Evolutionary conservation across 768 basidiomycete species (phyloP).

Genomic region (Panaeolus papilionaceus): DNA sequence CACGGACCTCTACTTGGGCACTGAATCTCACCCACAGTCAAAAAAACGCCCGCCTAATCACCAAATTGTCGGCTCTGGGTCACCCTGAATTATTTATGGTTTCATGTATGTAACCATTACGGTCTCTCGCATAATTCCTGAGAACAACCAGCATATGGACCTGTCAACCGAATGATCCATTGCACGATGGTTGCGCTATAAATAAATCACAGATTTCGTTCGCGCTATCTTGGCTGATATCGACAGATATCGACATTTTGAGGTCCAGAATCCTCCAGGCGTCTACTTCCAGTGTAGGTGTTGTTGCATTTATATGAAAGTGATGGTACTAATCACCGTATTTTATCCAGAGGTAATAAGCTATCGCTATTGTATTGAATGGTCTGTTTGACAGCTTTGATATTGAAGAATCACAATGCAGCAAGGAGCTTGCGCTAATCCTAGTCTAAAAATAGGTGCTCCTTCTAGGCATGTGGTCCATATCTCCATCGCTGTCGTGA

Average conservation of each 20-base stretch:
- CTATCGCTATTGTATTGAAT: neutral
- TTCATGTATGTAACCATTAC: neutral
- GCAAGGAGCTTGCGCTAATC: neutral
- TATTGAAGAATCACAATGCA: neutral
- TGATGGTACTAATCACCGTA: neutral
- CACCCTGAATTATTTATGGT: neutral
- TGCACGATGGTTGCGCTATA: neutral
- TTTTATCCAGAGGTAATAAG: neutral
- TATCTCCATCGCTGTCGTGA: neutral
- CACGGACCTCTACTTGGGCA: neutral
- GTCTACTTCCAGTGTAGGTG: neutral
- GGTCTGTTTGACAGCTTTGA: neutral
- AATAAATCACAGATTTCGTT: neutral
- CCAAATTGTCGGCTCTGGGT: neutral
- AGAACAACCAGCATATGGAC: conserved; percentile 9
- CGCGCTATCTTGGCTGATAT: neutral
- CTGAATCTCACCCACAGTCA: neutral
- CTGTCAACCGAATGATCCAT: neutral
- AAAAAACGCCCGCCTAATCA: neutral
- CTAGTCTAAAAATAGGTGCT: conserved; percentile 3
- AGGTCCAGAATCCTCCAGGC: no score
- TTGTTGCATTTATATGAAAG: neutral
- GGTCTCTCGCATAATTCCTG: neutral
- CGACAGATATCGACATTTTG: neutral
- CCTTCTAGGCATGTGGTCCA: conserved; percentile 8